Percentiles rank a stretch among this genome's conserved stretches.
Conservation (phyloP, 805 yeast species). For the Citeromyces nyonsensis region DNA sequence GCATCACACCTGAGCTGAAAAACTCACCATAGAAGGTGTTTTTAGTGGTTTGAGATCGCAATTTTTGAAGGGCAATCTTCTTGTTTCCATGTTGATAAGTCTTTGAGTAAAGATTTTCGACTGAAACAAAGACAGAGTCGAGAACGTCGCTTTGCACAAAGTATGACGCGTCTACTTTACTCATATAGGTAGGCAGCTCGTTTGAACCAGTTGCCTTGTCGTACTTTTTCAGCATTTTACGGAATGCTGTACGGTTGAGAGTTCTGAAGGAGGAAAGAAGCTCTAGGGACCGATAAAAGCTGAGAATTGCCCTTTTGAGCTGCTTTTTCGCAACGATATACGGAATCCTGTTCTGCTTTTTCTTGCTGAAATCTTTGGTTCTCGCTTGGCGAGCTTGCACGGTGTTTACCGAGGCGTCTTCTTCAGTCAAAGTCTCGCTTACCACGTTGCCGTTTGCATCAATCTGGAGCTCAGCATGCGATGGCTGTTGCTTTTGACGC, state of each 20-base stretch:
- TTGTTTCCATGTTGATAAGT: conserved; percentile 60
- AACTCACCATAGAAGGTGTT: conserved; percentile 26
- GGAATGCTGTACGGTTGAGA: conserved; percentile 74
- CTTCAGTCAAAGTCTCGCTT: neutral
- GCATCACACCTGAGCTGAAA: conserved; percentile 47
- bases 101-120: conserved; percentile 53
- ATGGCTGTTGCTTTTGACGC: conserved; percentile 17
- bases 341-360: conserved; percentile 22
- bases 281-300: conserved; percentile 61
- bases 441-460: neutral
- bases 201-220: conserved; percentile 53
- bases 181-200: conserved; percentile 32
- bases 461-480: conserved; percentile 10
- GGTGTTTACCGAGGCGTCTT: neutral
- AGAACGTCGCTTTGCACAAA: conserved; percentile 49
- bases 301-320: conserved; percentile 52
- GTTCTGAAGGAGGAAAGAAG: conserved; percentile 55
- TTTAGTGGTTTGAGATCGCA: conserved; percentile 29
- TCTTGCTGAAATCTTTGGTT: conserved; percentile 15
- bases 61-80: conserved; percentile 56
- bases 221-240: conserved; percentile 80
- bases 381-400: conserved; percentile 3
- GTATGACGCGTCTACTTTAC: conserved; percentile 37
- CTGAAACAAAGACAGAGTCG: conserved; percentile 44
- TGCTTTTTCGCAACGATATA: conserved; percentile 52